phyloP scores from a whole-genome alignment of 202 grass and related monocot genomes.

The Alloteropsis angusta region DNA sequence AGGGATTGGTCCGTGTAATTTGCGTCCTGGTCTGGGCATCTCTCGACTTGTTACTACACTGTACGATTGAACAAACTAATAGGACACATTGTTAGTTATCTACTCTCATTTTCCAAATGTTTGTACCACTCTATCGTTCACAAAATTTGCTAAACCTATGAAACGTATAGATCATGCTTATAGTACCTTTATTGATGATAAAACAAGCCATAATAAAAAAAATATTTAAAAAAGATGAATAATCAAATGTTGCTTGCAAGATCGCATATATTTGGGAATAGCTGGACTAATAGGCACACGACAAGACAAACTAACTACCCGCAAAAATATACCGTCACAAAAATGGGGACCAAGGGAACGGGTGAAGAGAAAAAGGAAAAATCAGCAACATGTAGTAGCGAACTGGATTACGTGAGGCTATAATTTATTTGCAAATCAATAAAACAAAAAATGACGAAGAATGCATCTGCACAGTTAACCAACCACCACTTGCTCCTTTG shows the following conservation, averaged over 20 bases:
- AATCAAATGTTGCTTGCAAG: too few relatives aligned
- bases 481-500: slow-evolving; percentile 9
- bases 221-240: too few relatives aligned
- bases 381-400: background rate
- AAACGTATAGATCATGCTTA: too few relatives aligned
- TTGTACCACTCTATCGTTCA: too few relatives aligned
- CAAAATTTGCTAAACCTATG: background rate
- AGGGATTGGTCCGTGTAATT: background rate
- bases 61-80: background rate
- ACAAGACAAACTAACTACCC: too few relatives aligned
- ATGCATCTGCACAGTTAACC: background rate
- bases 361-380: background rate
- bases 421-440: background rate
- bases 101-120: background rate
- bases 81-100: background rate
- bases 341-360: too few relatives aligned
- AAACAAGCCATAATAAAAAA: too few relatives aligned
- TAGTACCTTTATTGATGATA: too few relatives aligned
- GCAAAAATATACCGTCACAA: too few relatives aligned
- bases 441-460: background rate
- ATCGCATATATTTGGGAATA: too few relatives aligned
- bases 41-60: background rate
- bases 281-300: too few relatives aligned
- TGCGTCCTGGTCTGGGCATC: background rate
- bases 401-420: background rate